These are phyloP conservation scores for Candolleomyces eurysporus DNA, from an alignment of 768 basidiomycete species.

Conservation along the genomic window DNA sequence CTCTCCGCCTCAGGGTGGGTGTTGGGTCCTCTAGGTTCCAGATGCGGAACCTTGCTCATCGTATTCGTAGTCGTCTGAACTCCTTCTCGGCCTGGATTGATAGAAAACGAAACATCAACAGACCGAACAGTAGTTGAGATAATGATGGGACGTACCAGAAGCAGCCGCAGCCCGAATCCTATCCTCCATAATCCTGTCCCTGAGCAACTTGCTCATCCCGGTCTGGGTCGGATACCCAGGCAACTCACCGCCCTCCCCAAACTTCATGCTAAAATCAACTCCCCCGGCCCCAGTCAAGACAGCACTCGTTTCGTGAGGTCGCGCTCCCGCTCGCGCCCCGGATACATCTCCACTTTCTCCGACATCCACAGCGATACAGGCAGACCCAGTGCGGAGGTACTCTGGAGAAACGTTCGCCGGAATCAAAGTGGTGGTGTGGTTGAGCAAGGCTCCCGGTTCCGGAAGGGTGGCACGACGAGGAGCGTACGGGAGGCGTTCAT, in stretches of 20 bases:
- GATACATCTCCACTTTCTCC: background rate
- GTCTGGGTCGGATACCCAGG: constrained; percentile 18
- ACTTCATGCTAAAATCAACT: constrained; percentile 2
- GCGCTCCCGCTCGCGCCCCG: background rate
- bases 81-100: background rate
- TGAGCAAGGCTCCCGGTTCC: background rate
- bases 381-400: background rate
- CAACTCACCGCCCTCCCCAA: constrained; percentile 12
- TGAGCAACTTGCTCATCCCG: constrained; percentile 16
- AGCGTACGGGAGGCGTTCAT: background rate
- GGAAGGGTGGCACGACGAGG: background rate
- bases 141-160: background rate
- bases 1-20: too few species aligned
- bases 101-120: background rate
- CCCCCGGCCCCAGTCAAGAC: background rate
- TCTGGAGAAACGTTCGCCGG: background rate
- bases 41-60: background rate
- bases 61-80: background rate
- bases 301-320: background rate
- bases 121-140: too few species aligned
- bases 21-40: background rate
- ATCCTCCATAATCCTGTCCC: constrained; percentile 20
- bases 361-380: background rate
- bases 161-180: constrained; percentile 10
- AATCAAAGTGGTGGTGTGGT: background rate